phyloP scores from a whole-genome alignment of 208 protist genomes.

The Phytomonas sp. region DNA sequence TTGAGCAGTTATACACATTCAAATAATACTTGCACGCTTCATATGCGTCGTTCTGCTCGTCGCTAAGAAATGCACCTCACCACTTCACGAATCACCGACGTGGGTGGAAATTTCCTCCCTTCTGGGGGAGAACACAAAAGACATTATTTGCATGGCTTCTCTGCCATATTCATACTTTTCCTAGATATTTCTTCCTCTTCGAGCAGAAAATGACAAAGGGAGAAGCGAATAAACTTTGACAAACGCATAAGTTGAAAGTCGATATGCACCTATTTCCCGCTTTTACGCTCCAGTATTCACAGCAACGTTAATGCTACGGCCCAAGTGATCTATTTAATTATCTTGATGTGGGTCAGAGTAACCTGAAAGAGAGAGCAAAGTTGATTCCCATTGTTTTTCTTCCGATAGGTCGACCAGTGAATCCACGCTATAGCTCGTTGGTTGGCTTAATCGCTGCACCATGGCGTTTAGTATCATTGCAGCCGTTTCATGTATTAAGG shows the following conservation, averaged over 20 bases:
- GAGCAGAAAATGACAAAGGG: background rate
- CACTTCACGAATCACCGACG: background rate
- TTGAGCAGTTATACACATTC: background rate
- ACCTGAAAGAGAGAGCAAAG: background rate
- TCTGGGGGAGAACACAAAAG: background rate
- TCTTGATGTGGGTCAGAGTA: background rate
- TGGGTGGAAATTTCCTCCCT: background rate
- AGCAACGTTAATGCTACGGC: background rate
- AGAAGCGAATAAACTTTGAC: background rate
- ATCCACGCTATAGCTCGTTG: background rate
- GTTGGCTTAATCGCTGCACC: background rate
- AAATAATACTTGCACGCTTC: background rate
- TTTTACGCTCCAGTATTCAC: background rate
- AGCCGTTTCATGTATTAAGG: background rate
- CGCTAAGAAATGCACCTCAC: background rate
- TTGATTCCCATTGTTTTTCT: background rate
- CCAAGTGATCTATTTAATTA: background rate
- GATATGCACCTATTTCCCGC: background rate
- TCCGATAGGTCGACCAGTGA: constrained; percentile 5
- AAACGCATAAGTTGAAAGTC: background rate
- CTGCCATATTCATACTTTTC: background rate
- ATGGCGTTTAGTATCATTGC: background rate
- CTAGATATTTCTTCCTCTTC: background rate
- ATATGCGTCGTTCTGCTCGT: background rate
- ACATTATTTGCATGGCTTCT: background rate